phyloP scores from a whole-genome alignment of 2,329 filamentous ascomycete genomes.

The Phoma sp. region DNA sequence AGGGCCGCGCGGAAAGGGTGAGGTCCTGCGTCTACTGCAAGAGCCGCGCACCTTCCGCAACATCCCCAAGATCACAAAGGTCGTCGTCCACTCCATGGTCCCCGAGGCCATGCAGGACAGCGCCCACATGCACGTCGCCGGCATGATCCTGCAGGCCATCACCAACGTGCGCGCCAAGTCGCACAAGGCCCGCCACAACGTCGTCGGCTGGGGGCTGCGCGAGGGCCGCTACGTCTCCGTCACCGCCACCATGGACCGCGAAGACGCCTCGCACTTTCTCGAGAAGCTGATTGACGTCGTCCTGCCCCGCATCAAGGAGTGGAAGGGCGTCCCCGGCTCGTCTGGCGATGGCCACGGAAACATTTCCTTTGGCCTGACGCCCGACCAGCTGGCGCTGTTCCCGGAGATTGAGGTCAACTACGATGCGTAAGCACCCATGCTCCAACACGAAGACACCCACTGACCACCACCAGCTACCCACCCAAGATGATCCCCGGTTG shows the following conservation, averaged over 20 bases:
- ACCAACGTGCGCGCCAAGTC: slow-evolving; percentile 76
- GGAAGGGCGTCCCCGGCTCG: slow-evolving; percentile 76
- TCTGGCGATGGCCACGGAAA: slow-evolving; percentile 91
- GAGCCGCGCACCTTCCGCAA: slow-evolving; percentile 77
- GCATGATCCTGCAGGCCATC: slow-evolving; percentile 84
- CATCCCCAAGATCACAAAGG: slow-evolving; percentile 78
- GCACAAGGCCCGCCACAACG: slow-evolving; percentile 72
- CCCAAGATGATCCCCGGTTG: slow-evolving; percentile 83
- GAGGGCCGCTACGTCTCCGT: slow-evolving; percentile 75
- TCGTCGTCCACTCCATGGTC: slow-evolving; percentile 82
- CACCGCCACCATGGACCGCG: slow-evolving; percentile 78
- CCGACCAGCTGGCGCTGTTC: slow-evolving; percentile 80
- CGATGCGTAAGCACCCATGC: slow-evolving; percentile 70
- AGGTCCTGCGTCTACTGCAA: slow-evolving; percentile 71
- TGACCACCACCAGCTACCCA: slow-evolving; percentile 58
- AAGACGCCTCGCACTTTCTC: slow-evolving; percentile 87
- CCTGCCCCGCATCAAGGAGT: slow-evolving; percentile 95
- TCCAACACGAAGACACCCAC: background rate
- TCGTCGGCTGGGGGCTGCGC: slow-evolving; percentile 76
- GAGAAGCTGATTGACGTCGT: slow-evolving; percentile 90
- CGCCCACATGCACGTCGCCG: slow-evolving; percentile 78
- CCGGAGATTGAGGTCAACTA: slow-evolving; percentile 96
- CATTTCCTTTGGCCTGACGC: slow-evolving; percentile 78
- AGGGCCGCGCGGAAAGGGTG: slow-evolving; percentile 79
- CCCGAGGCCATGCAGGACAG: slow-evolving; percentile 71